Conservation (phyloP, 2,329 filamentous ascomycete species). For the Pseudogymnoascus sp. region DNA sequence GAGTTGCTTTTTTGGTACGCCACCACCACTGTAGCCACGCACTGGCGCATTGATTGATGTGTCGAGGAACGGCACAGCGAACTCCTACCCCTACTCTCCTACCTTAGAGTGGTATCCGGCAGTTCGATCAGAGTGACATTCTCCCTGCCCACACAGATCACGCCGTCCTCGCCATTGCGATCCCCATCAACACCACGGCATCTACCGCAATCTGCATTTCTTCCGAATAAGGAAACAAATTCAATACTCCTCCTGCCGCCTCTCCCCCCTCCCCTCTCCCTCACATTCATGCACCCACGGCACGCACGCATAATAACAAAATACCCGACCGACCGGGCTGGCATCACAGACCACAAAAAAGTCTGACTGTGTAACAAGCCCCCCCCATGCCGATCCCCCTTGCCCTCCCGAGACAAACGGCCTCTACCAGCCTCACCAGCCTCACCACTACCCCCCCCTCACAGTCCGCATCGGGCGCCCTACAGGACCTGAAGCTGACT, state of each 20-base stretch:
- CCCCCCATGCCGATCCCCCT: not conserved
- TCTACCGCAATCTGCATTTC: not conserved
- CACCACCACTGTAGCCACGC: not conserved
- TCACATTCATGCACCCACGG: not conserved
- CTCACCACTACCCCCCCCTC: not conserved
- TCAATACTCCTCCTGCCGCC: not conserved
- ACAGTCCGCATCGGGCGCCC: not conserved
- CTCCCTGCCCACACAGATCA: not conserved
- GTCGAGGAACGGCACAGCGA: not conserved
- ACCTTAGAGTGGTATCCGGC: not conserved
- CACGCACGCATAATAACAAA: not conserved
- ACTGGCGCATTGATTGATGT: not conserved
- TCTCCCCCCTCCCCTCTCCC: not conserved
- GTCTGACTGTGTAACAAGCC: not conserved
- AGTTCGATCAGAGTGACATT: not conserved
- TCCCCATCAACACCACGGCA: not conserved
- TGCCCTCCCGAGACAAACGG: not conserved
- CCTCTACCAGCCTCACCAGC: not conserved
- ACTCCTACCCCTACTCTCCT: not conserved
- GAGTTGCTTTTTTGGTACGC: not conserved
- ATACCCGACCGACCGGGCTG: not conserved
- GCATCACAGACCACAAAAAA: not conserved
- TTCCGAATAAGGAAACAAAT: not conserved
- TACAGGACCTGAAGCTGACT: not conserved
- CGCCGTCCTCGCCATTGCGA: not conserved